These are phyloP conservation scores for Ilyonectria sp. DNA, from an alignment of 2,329 filamentous ascomycete genomes.

Conservation along the genomic window DNA sequence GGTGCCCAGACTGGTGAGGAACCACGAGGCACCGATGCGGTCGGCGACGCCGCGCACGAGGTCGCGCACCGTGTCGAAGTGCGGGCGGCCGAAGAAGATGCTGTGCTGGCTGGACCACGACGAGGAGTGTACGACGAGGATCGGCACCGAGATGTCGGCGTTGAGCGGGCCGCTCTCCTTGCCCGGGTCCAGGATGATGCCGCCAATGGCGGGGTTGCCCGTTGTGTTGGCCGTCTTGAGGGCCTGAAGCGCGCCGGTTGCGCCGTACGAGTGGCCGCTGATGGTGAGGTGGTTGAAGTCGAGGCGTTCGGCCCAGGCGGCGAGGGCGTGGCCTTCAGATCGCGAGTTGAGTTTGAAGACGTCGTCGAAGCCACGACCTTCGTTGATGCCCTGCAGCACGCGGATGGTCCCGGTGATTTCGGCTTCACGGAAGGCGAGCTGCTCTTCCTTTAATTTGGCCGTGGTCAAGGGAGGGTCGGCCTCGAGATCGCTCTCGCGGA, in stretches of 20 bases:
- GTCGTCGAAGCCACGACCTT: slow-evolving; percentile 54
- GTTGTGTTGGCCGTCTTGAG: slow-evolving; percentile 61
- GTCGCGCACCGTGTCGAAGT: slow-evolving; percentile 74
- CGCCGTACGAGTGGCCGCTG: slow-evolving; percentile 77
- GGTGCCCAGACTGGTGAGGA: slow-evolving; percentile 68
- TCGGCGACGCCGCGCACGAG: slow-evolving; percentile 64
- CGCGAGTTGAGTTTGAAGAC: slow-evolving; percentile 60
- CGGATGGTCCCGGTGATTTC: slow-evolving; percentile 64
- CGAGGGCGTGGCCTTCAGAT: slow-evolving; percentile 62
- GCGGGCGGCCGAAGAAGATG: slow-evolving; percentile 74
- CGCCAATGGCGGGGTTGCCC: slow-evolving; percentile 64
- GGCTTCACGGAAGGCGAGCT: slow-evolving; percentile 66
- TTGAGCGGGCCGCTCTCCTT: slow-evolving; percentile 76
- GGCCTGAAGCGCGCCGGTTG: slow-evolving; percentile 73
- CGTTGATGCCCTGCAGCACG: slow-evolving; percentile 59
- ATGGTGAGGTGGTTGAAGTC: slow-evolving; percentile 69
- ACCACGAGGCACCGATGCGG: slow-evolving; percentile 64
- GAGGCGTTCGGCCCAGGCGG: slow-evolving; percentile 67
- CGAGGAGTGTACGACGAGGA: slow-evolving; percentile 75
- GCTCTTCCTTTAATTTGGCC: slow-evolving; percentile 58
- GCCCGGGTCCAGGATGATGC: slow-evolving; percentile 76
- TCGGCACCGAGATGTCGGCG: slow-evolving; percentile 69
- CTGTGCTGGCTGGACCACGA: slow-evolving; percentile 73
- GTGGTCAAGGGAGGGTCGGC: slow-evolving; percentile 54
- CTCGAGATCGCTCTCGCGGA: slow-evolving; percentile 54